Conservation (phyloP, 1,139 yeast species). For the Candida sp. region DNA sequence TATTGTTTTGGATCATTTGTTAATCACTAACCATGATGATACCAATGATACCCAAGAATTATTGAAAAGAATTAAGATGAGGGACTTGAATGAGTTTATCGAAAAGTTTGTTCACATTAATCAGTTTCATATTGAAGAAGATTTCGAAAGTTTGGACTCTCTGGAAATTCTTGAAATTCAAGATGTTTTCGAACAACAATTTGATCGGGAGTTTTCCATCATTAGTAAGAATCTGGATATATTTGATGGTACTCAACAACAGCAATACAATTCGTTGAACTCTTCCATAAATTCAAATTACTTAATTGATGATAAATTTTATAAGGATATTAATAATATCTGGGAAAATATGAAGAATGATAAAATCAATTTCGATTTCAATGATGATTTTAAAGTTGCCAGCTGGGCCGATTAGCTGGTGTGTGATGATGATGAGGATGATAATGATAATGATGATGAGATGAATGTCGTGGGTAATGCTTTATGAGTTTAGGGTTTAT, state of each 20-base stretch:
- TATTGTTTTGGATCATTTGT: slow-evolving; percentile 30
- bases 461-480: not conserved
- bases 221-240: not conserved
- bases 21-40: slow-evolving; percentile 32
- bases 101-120: slow-evolving; percentile 24
- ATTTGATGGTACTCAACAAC: not conserved
- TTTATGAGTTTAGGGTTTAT: not conserved
- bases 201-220: slow-evolving; percentile 2
- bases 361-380: slow-evolving; percentile 1
- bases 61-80: slow-evolving; percentile 18
- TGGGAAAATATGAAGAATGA: slow-evolving; percentile 1
- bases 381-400: slow-evolving; percentile 2
- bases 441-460: too few relatives aligned
- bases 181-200: slow-evolving; percentile 3
- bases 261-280: not conserved
- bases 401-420: slow-evolving; percentile 1
- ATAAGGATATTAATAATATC: slow-evolving; percentile 1
- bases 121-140: slow-evolving; percentile 36
- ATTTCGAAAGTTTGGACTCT: slow-evolving; percentile 6
- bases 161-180: slow-evolving; percentile 1
- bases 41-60: slow-evolving; percentile 19
- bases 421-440: not conserved
- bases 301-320: slow-evolving; percentile 1
- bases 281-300: slow-evolving; percentile 2
- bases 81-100: slow-evolving; percentile 28